These are phyloP conservation scores for Coemansia sp. DNA, from an alignment of 192 early-diverging fungal species.

Conservation along the genomic window DNA sequence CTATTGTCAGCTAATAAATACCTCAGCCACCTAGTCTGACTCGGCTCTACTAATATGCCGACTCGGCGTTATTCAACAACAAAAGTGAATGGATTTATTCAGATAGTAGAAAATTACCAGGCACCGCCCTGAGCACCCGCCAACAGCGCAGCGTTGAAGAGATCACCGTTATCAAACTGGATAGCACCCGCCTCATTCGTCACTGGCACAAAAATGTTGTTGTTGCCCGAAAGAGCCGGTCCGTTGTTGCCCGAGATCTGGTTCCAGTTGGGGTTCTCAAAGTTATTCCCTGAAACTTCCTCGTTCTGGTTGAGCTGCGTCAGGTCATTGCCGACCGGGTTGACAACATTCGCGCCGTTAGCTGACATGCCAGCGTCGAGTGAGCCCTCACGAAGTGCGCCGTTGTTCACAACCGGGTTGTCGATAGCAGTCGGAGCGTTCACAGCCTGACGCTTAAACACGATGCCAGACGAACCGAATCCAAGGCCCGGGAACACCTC, in stretches of 20 bases:
- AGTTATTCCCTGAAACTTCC: constrained; percentile 31
- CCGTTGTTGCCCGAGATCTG: constrained; percentile 21
- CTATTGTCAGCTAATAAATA: too few relatives aligned
- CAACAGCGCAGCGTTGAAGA: constrained; percentile 22
- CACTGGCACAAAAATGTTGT: constrained; percentile 28
- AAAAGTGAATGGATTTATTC: not conserved
- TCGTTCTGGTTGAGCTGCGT: constrained; percentile 35
- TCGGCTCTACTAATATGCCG: too few relatives aligned
- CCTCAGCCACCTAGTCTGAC: too few relatives aligned
- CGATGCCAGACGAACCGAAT: not conserved
- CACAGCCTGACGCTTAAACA: constrained; percentile 17
- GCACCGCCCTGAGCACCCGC: constrained; percentile 4
- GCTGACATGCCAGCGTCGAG: constrained; percentile 21
- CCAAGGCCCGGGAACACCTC: constrained; percentile 11
- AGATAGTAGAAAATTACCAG: too few relatives aligned
- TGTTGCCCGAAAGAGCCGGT: constrained; percentile 29
- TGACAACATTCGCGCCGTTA: constrained; percentile 25
- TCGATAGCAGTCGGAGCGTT: constrained; percentile 27
- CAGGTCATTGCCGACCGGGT: constrained; percentile 36
- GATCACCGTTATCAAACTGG: constrained; percentile 46
- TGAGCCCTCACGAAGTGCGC: constrained; percentile 28
- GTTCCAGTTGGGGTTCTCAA: constrained; percentile 36
- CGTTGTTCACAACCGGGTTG: constrained; percentile 26
- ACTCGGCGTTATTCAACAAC: too few relatives aligned
- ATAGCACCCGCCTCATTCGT: constrained; percentile 37